phyloP scores from a whole-genome alignment of 192 early-diverging fungal species.

The Podila verticillata region DNA sequence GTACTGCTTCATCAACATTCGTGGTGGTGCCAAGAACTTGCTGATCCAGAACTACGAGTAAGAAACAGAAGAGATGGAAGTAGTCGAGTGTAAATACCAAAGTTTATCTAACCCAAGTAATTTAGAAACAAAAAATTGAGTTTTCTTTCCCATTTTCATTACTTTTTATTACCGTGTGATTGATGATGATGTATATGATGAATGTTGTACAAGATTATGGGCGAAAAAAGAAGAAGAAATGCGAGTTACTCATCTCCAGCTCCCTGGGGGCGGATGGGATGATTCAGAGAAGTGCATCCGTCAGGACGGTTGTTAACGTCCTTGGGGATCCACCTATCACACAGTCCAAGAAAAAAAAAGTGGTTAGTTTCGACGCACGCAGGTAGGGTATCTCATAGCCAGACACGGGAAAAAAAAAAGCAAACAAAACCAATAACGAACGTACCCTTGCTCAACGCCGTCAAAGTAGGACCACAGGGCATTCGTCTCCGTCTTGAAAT shows the following conservation, averaged over 20 bases:
- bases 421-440: neutral
- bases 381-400: no score
- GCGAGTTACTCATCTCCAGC: neutral
- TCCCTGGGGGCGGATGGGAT: constrained; percentile 1
- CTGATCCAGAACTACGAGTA: constrained; percentile 43
- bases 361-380: neutral
- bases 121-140: neutral
- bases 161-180: neutral
- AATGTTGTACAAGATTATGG: neutral
- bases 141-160: neutral
- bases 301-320: constrained; percentile 54
- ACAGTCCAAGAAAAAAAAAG: neutral
- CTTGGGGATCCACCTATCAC: constrained; percentile 73
- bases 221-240: neutral
- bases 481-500: constrained; percentile 72
- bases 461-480: constrained; percentile 69
- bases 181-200: neutral
- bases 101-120: neutral
- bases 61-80: neutral
- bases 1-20: constrained; percentile 44
- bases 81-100: neutral
- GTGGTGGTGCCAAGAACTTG: constrained; percentile 34
- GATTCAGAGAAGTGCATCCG: constrained; percentile 27
- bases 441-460: constrained; percentile 43
- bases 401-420: neutral